phyloP scores from a whole-genome alignment of 2,329 filamentous ascomycete genomes.

The Verticillium isaacii region DNA sequence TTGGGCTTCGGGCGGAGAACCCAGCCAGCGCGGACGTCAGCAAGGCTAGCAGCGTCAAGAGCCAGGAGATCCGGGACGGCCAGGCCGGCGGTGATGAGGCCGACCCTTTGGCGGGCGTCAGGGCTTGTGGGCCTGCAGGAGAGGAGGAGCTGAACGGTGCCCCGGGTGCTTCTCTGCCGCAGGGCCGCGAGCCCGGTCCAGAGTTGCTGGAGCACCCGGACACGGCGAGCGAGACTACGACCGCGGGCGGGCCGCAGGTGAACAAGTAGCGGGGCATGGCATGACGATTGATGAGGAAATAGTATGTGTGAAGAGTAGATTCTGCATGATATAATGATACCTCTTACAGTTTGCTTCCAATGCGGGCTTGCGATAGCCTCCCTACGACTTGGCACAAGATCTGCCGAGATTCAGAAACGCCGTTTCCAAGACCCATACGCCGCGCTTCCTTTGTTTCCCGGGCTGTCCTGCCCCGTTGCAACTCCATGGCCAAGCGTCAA shows the following conservation, averaged over 20 bases:
- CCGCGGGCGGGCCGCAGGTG: not conserved
- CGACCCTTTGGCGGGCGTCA: conserved; percentile 25
- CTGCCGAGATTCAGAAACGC: not conserved
- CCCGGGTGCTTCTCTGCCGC: conserved; percentile 3
- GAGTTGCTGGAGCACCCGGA: conserved; percentile 6
- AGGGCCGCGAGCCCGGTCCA: conserved; percentile 1
- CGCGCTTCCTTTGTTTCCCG: not conserved
- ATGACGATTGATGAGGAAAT: not conserved
- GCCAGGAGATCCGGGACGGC: conserved; percentile 17
- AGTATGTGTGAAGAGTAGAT: not conserved
- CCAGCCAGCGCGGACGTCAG: conserved; percentile 64
- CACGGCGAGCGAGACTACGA: conserved; percentile 7
- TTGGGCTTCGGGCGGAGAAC: conserved; percentile 64
- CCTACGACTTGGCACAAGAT: not conserved
- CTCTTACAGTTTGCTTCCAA: not conserved
- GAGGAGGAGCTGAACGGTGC: conserved; percentile 25
- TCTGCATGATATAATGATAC: not conserved
- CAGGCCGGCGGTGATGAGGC: conserved; percentile 9
- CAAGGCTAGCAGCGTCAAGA: conserved; percentile 64
- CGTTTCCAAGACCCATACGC: not conserved
- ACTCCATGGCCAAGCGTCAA: not conserved
- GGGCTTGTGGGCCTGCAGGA: conserved; percentile 25
- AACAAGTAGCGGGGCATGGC: conserved; percentile 3
- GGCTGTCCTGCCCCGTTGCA: not conserved
- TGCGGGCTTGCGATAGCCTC: not conserved